Evolutionary conservation across 345 rosid genomes (phyloP), one percentile per base, ranked within the genome.

Genomic region (Triadica sebifera): DNA sequence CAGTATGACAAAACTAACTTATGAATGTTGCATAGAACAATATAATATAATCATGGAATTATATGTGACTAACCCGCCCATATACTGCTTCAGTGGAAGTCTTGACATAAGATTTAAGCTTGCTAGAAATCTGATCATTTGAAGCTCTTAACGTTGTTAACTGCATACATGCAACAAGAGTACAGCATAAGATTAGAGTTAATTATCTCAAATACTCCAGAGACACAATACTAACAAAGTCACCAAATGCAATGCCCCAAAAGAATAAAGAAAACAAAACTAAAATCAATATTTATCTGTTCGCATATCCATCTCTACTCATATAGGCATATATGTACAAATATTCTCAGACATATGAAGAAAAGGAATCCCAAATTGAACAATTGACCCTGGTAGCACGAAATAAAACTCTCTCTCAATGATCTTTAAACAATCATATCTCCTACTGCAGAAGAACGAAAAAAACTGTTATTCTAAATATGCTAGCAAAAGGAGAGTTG

Each of bases 51-150:
- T 70, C 72, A 38, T 29, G 11, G 73, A 66, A 72, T 24, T 25
- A 65, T 57, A 67, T 77, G 68, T 57, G 49, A 71, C 94, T 87
- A 74, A 90, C 99, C 91, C 87, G 86, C 69, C 79, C 82, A 73
- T 77, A 87, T 78, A 89, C 94, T 79, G 94, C 93, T 86, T 91
- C 83, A 60, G 83, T 67, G 41, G 98, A 89, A 65, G 74, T 89
- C 84, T 83, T 85, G 78, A 91, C 94, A 65, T 84, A 91, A 57
- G 74, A 71, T 76, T 85, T 90, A 80, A 91, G 78, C 74, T 84
- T 91, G 76, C 76, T 77, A 46, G 77, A 75, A 80, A 84, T 80
- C 77, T 75, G 70, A 46, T 81, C 87, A 75, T 84, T 77, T 78
- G 81, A 65, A 72, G 82, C 37, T 75, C 75, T 74, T 78, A 90